Evolutionary conservation across 768 basidiomycete species (phyloP).

Genomic region (Leccinum uliginosum): DNA sequence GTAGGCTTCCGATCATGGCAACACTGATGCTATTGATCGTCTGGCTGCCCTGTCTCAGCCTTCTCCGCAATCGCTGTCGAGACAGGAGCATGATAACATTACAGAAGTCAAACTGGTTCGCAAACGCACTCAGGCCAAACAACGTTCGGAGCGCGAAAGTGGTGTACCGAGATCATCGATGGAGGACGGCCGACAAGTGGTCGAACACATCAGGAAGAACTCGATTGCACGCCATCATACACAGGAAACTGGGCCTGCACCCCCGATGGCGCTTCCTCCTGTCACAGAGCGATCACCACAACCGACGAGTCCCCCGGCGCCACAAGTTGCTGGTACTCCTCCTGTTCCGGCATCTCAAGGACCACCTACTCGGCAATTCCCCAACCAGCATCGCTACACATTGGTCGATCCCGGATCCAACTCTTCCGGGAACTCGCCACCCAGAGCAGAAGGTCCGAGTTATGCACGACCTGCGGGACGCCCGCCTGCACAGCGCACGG

Average conservation of each 20-base stretch:
- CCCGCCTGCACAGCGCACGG: slow-evolving; percentile 29
- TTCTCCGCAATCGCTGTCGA: slow-evolving; percentile 59
- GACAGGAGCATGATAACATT: slow-evolving; percentile 75
- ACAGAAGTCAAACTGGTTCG: slow-evolving; percentile 80
- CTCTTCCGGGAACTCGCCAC: slow-evolving; percentile 6
- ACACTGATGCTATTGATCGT: slow-evolving; percentile 74
- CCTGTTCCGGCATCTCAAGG: slow-evolving; percentile 3
- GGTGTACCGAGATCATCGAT: slow-evolving; percentile 10
- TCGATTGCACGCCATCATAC: slow-evolving; percentile 30
- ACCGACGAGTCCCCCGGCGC: slow-evolving; percentile 1
- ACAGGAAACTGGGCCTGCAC: slow-evolving; percentile 10
- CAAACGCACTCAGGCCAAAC: slow-evolving; percentile 70
- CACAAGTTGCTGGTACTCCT: background rate
- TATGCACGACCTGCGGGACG: slow-evolving; percentile 29
- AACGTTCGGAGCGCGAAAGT: slow-evolving; percentile 40
- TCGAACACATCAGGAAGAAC: slow-evolving; percentile 53
- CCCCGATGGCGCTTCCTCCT: slow-evolving; percentile 2
- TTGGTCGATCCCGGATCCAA: slow-evolving; percentile 39
- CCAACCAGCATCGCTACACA: slow-evolving; percentile 43
- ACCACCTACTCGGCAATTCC: slow-evolving; percentile 24
- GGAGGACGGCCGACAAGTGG: slow-evolving; percentile 40
- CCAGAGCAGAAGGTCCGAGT: slow-evolving; percentile 20
- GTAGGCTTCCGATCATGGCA: slow-evolving; percentile 74
- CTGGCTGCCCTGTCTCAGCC: slow-evolving; percentile 64
- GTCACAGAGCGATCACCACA: slow-evolving; percentile 15